Percentiles rank a stretch among this genome's conserved stretches.
Evolutionary conservation across 441 rosid species (phyloP).

Genomic region (Aleurites moluccanus): DNA sequence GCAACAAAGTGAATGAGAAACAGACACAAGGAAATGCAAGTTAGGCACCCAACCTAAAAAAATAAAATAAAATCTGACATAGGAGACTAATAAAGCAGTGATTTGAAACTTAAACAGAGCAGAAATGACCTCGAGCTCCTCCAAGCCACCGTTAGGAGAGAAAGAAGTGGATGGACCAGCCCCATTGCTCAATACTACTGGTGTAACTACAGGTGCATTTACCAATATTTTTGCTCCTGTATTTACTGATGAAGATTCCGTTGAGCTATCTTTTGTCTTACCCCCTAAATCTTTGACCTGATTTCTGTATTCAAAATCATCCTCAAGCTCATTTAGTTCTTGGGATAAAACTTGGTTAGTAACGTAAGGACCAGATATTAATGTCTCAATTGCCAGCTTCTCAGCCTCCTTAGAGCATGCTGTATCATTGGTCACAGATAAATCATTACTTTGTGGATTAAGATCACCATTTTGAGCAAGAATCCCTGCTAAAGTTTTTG

Average conservation of each 20-base stretch:
- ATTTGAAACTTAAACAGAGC: conserved; percentile 10
- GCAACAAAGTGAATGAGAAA: neutral
- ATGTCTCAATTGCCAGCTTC: conserved; percentile 62
- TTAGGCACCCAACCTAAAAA: neutral
- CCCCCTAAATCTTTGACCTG: conserved; percentile 35
- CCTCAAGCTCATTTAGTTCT: conserved; percentile 77
- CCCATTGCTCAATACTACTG: conserved; percentile 31
- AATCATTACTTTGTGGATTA: conserved; percentile 24
- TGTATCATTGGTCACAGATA: conserved; percentile 32
- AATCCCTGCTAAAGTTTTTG: conserved; percentile 23
- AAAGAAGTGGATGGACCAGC: conserved; percentile 40
- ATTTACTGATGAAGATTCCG: conserved; percentile 33
- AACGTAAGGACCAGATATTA: conserved; percentile 52
- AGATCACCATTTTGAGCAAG: conserved; percentile 30
- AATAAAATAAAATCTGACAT: neutral
- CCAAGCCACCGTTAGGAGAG: conserved; percentile 38
- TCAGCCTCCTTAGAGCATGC: conserved; percentile 57
- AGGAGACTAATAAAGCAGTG: neutral
- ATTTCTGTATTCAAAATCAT: conserved; percentile 44
- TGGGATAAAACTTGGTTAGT: conserved; percentile 48
- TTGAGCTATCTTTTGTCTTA: conserved; percentile 27
- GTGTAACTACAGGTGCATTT: conserved; percentile 7
- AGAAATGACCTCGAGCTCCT: conserved; percentile 84
- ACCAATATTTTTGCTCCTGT: conserved; percentile 14
- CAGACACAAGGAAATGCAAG: neutral